Percentiles rank a stretch among this genome's conserved stretches.
Conservation (phyloP, 2,329 filamentous ascomycete genomes). For the Aspergillus ruber region DNA sequence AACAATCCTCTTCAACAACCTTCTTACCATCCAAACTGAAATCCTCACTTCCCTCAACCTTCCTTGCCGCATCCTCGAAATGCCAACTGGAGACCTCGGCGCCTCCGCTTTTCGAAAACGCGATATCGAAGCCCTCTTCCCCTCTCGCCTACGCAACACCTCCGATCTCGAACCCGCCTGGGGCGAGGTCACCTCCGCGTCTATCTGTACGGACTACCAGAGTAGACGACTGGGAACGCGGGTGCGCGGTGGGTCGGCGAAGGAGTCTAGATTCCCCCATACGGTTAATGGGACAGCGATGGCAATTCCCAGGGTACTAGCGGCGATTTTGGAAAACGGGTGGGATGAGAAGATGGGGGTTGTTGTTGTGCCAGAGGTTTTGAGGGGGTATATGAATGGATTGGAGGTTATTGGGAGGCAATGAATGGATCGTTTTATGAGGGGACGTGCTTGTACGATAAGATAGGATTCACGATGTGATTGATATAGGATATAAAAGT, state of each 20-base stretch:
- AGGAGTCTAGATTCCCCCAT: slow-evolving; percentile 65
- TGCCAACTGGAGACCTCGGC: slow-evolving; percentile 83
- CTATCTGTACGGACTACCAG: slow-evolving; percentile 94
- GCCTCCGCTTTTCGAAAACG: slow-evolving; percentile 80
- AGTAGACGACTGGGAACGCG: slow-evolving; percentile 72
- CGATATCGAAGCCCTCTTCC: slow-evolving; percentile 93
- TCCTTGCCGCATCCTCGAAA: slow-evolving; percentile 82
- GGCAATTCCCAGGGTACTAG: slow-evolving; percentile 81
- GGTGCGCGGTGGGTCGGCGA: slow-evolving; percentile 47
- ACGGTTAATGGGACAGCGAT: slow-evolving; percentile 93
- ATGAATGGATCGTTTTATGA: not conserved
- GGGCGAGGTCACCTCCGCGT: slow-evolving; percentile 88
- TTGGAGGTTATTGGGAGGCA: slow-evolving; percentile 54
- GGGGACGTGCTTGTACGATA: not conserved
- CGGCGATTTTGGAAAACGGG: slow-evolving; percentile 82
- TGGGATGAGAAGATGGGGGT: slow-evolving; percentile 66
- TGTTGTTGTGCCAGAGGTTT: slow-evolving; percentile 69
- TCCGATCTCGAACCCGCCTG: slow-evolving; percentile 58
- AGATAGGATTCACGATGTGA: too few relatives aligned
- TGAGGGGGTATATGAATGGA: slow-evolving; percentile 80
- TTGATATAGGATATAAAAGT: too few relatives aligned
- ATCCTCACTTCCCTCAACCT: slow-evolving; percentile 72
- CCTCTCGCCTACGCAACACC: slow-evolving; percentile 54
- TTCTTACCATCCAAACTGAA: slow-evolving; percentile 78
- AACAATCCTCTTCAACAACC: slow-evolving; percentile 65